Evolutionary conservation across 2,329 filamentous ascomycete genomes (phyloP), one percentile per base, ranked within the genome.

Genomic region (Mycosphaerella sp.): DNA sequence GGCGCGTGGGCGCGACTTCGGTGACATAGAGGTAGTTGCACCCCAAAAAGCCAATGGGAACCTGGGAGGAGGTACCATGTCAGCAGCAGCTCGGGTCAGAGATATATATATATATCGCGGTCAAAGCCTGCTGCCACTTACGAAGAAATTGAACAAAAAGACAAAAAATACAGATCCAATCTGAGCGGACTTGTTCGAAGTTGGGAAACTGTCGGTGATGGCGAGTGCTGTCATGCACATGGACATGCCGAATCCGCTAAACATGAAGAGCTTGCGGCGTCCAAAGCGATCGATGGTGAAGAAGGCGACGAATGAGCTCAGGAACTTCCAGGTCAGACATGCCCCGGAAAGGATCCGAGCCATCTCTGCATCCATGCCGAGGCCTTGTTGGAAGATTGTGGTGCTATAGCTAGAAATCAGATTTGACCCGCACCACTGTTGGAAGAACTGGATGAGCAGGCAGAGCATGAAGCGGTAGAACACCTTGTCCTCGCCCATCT

Each of bases 1-100:
- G 66, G 9, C 74, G 69, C 12, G 78, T 69, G 1, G 80, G 80
- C 0, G 79, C 78, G 14, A 82, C 71, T 62, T 83, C 80, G 1
- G 80, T 77, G 54, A 78, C 80, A 67, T 83, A 83, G 17, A 83
- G 70, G 69, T 82, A 83, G 60, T 80, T 82, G 32, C 79, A 75
- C 1, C 80, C 80, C 0, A 81, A 72, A 69, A 81, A 82, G 0
- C 79, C 80, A 53, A 82, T 78, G 0, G 78, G 79, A 43, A 81
- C 78, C 26, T 26, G 26, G 67, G 83, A 82, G 60, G 77, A 79
- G 67, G 82, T 80, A 84, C 4, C 1, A 3, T 36, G 10, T 36
- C 3, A 10, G 34, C 12, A 36, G 34, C 34, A 36, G 5, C 3
- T 10, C 32, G 2, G 2, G 26, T 26, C 26, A 4, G 26, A 4